These are phyloP conservation scores for Irpex sp. DNA, from an alignment of 1,284 basidiomycete genomes.

Conservation along the genomic window DNA sequence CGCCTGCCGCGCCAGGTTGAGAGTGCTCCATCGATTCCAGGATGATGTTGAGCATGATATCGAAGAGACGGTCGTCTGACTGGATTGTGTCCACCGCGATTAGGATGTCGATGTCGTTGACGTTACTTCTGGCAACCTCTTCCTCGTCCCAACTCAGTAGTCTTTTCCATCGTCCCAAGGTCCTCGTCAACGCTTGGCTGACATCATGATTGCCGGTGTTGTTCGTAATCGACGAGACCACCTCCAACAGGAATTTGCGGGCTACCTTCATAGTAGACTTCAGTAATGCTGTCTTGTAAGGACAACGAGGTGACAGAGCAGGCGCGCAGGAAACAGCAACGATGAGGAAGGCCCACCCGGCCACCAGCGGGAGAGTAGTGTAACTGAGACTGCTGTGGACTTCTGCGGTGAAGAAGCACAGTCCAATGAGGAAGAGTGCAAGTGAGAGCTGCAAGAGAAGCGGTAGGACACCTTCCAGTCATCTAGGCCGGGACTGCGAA, in stretches of 20 bases:
- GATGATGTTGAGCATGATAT: no score
- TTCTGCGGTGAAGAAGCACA: conserved; percentile 9
- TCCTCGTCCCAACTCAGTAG: no score
- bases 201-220: no score
- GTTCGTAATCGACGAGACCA: no score
- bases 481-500: conserved; percentile 3
- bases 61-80: no score
- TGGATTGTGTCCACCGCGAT: no score
- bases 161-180: no score
- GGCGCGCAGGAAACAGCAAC: conserved; percentile 7
- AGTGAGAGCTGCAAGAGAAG: conserved; percentile 13
- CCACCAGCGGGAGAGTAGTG: conserved; percentile 3
- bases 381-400: conserved; percentile 3
- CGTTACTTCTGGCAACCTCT: no score
- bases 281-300: not conserved
- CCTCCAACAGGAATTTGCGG: not conserved
- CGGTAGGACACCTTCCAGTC: conserved; percentile 15
- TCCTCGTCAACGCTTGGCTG: no score
- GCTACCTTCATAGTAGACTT: not conserved
- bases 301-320: not conserved
- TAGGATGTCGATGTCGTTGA: no score
- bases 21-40: no score
- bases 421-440: conserved; percentile 14
- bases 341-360: conserved; percentile 4
- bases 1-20: no score